Percentiles rank a stretch among this genome's conserved stretches.
These are phyloP conservation scores for Conidiobolus coronatus DNA, from an alignment of 371 early-diverging fungal species.

Conservation along the genomic window DNA sequence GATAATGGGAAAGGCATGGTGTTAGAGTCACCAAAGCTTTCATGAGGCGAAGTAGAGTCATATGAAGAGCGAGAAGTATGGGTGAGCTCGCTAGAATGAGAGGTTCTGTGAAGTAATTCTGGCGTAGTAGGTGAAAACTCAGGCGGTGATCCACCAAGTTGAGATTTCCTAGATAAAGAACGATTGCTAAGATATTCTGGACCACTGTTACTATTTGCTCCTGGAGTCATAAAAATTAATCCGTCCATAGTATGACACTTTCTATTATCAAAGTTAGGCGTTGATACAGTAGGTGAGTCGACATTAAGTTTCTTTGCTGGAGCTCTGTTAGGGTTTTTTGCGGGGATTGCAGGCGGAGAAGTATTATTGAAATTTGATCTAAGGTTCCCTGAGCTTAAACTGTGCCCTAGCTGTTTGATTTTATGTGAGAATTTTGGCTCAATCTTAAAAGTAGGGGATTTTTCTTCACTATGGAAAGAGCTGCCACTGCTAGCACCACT, in stretches of 20 bases:
- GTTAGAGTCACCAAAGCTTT: neutral
- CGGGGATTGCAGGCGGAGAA: neutral
- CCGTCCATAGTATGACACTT: constrained; percentile 4
- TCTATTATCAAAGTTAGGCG: constrained; percentile 2
- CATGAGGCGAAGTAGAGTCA: neutral
- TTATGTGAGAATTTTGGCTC: neutral
- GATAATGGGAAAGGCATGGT: constrained; percentile 13
- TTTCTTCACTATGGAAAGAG: neutral
- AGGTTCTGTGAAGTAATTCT: neutral
- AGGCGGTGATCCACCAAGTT: neutral
- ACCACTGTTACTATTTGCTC: neutral
- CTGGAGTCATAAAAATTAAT: neutral
- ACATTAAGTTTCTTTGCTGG: too few species aligned
- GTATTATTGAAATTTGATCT: neutral
- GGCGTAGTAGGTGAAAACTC: neutral
- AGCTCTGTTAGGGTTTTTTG: constrained; percentile 2
- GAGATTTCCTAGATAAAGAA: neutral
- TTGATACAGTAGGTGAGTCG: neutral
- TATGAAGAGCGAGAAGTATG: neutral
- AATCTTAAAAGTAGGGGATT: neutral
- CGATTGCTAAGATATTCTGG: neutral
- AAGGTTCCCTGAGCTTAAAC: neutral
- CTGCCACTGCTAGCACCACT: neutral
- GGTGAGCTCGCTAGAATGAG: neutral
- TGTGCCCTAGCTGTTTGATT: neutral